Base-by-base conservation (phyloP, 148 eudicot species). In the Rhododendron vialii region DNA sequence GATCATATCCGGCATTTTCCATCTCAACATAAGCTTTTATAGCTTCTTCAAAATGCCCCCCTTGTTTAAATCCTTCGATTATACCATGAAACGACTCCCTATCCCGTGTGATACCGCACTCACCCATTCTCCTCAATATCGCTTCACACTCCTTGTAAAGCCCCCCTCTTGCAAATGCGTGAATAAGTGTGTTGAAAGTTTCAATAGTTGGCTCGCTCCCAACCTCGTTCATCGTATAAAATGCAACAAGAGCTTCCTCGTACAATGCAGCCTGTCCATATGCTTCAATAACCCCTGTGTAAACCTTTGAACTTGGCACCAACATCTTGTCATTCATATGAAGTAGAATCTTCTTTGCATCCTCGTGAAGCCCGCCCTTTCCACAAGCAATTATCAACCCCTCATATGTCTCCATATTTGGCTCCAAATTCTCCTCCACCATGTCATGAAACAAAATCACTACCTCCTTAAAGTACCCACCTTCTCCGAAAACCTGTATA, bases 381-480 rank as follows among this genome's bases (percentile, higher is more conserved):
- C 99, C 99, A 91, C 98, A 96, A 67, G 99, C 95, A 87, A 86
- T 88, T 84, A 93, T 92, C 92, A 96, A 90, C 13, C 98, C 98
- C 86, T 96, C 99, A 78, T 96, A 96, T 13, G 99, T 96, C 90
- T 93, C 97, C 98, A 96, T 96, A 90, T 96, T 94, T 6, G 99
- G 98, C 88, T 93, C 96, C 30, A 96, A 92, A 78, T 92, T 93
- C 89, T 96, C 99, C 88, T 96, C 98, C 50, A 92, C 93, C 99
- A 96, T 96, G 89, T 96, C 99, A 89, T 95, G 94, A 82, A 95
- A 96, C 90, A 96, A 88, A 67, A 98, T 95, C 80, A 96, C 98
- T 85, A 95, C 99, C 89, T 96, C 99, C 92, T 96, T 95, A 80
- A 94, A 96, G 87, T 96, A 96, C 47, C 99, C 99, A 88, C 99